Evolutionary conservation across 2,329 filamentous ascomycete genomes (phyloP), one percentile per base, ranked within the genome.

Genomic region (Apiospora sp.): DNA sequence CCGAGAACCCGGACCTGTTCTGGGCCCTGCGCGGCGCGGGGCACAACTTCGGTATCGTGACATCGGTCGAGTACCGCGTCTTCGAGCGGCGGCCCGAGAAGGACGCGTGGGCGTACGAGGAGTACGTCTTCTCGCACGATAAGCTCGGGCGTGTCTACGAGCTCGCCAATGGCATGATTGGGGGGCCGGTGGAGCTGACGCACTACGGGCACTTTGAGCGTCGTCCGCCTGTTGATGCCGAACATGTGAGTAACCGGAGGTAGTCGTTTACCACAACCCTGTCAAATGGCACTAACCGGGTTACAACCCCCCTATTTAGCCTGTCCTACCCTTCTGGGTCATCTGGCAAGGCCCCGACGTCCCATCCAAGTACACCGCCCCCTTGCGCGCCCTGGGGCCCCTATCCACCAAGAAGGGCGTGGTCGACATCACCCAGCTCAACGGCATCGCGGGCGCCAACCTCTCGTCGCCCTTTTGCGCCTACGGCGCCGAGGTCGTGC

Each of bases 21-120:
- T 85, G 83, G 83, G 84, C 81, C 0, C 71, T 86, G 7, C 78
- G 81, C 1, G 84, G 84, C 13, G 83, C 83, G 0, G 84, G 83
- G 0, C 79, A 80, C 37, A 85, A 82, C 72, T 86, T 86, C 72
- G 85, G 84, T n/a, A 81, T 86, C 34, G 83, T 84, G 2, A 84
- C 83, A 0, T 79, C 79, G 19, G 76, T 76, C 3, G 75, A 73
- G 1, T 78, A 77, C 67, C 71, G 73, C 22, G 61, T 78, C 0
- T 41, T 64, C 10, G 58, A 67, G 16, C 69, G 72, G 7, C n/a
- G 22, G 2, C 30, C 70, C 16, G 75, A 75, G 34, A 43, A 71
- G 12, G 27, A 24, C 64, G 58, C 7, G 8, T 64, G 58, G 58
- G 58, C 58, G 30, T 64, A 64, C 58, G 58, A 41, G 58, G 58